These are phyloP conservation scores for Euphrasia arctica DNA, from an alignment of 305 asterid species.

Conservation along the genomic window DNA sequence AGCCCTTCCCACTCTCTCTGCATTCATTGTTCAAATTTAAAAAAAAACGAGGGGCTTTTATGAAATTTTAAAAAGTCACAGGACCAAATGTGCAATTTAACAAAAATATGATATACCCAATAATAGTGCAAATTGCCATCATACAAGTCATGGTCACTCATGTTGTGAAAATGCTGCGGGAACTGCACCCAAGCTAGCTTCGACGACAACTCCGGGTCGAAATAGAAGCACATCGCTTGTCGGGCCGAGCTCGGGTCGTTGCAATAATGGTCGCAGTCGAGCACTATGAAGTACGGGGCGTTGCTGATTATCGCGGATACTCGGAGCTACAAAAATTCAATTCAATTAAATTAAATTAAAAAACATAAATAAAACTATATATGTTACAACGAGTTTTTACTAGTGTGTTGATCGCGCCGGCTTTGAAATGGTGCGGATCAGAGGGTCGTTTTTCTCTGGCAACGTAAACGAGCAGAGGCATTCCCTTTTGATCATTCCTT, in stretches of 20 bases:
- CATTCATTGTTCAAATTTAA: no score
- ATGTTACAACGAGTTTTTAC: slow-evolving; percentile 8
- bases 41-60: neutral
- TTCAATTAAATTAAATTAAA: neutral
- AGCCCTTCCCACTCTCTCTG: slow-evolving; percentile 51
- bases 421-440: slow-evolving; percentile 57
- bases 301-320: slow-evolving; percentile 68
- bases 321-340: slow-evolving; percentile 52
- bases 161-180: slow-evolving; percentile 57
- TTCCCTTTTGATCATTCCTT: slow-evolving; percentile 19
- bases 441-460: slow-evolving; percentile 56
- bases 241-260: slow-evolving; percentile 65
- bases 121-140: slow-evolving; percentile 37
- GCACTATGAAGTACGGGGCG: slow-evolving; percentile 53
- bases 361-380: no score
- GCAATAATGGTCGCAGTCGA: slow-evolving; percentile 73
- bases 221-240: slow-evolving; percentile 78
- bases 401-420: slow-evolving; percentile 58
- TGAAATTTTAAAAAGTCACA: neutral
- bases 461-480: slow-evolving; percentile 54
- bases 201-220: slow-evolving; percentile 42
- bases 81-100: neutral
- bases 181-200: slow-evolving; percentile 63
- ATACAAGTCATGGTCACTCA: slow-evolving; percentile 45
- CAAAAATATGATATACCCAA: slow-evolving; percentile 24